Base-by-base conservation (phyloP, 2,329 filamentous ascomycete species). In the Colletotrichum aenigma region DNA sequence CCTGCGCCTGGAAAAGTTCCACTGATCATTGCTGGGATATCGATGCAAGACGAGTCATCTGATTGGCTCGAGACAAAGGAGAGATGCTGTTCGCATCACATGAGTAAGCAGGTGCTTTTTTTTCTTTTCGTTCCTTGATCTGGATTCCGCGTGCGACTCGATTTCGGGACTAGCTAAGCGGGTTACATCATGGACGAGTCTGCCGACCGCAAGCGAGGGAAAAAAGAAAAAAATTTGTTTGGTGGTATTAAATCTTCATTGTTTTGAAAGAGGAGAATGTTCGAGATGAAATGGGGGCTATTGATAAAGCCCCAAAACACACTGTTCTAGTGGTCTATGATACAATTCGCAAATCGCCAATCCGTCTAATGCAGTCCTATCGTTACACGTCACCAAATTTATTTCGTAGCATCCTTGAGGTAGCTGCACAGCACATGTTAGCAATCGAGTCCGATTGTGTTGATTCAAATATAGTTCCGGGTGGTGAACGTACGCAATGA, bases 401-500 rank as follows among this genome's bases (percentile, higher is more conserved):
- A 95, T 88, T 89, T 88, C 83, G 93, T 95, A 82, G 91, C 86
- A 79, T 94, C 89, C 87, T 91, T 90, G 85, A 95, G 91, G 92
- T 88, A 94, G 84, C 91, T 92, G 80, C 78, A n/a, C 18, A 28
- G 15, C 24, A 66, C 7, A 26, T 30, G 80, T 85, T 81, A 84
- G 82, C 67, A 60, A 48, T 10, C 26, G 30, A 24, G 16, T 38
- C 28, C 9, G 18, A 38, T 32, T 7, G 18, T 26, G 3, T n/a
- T 60, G 43, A 24, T 15, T 18, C 26, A 24, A 21, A 56, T 5
- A 12, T 18, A 58, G 4, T 34, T 18, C n/a, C n/a, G 56, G 16
- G 38, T 9, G 18, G 52, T 52, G 38, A 78, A 92, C 94, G 83
- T 94, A 96, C 94, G 95, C 96, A 93, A 99, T 98, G 84, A 99